Conservation (phyloP, 2,329 filamentous ascomycete species). For the Dryadomyces quercus-mongolicae region DNA sequence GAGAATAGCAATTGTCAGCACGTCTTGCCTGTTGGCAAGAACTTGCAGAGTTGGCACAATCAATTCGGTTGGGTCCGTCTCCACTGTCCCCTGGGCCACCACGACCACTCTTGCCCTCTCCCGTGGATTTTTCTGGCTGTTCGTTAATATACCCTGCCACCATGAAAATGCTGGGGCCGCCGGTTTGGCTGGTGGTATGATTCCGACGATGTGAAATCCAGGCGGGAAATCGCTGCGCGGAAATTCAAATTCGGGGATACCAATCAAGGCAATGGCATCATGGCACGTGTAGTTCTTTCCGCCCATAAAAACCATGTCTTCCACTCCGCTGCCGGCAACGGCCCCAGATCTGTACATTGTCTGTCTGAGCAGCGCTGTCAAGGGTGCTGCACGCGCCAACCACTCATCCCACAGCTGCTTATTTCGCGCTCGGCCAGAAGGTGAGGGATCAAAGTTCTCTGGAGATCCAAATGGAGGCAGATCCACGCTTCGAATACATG, state of each 20-base stretch:
- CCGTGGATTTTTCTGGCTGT: conserved; percentile 15
- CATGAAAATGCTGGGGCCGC: conserved; percentile 13
- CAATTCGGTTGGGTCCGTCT: conserved; percentile 23
- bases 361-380: conserved; percentile 17
- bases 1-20: conserved; percentile 23
- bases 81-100: conserved; percentile 12
- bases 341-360: conserved; percentile 20
- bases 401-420: conserved; percentile 20
- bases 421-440: conserved; percentile 15
- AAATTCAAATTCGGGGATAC: conserved; percentile 24
- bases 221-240: conserved; percentile 24
- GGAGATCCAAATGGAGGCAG: conserved; percentile 22
- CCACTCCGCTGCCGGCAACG: background rate
- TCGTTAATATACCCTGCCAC: conserved; percentile 21
- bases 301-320: conserved; percentile 15
- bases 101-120: conserved; percentile 13
- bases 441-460: conserved; percentile 18
- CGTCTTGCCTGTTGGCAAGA: conserved; percentile 14
- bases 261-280: conserved; percentile 22
- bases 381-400: conserved; percentile 11
- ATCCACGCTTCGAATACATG: conserved; percentile 22
- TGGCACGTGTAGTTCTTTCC: conserved; percentile 25
- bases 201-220: conserved; percentile 22
- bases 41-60: conserved; percentile 25
- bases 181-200: conserved; percentile 15